phyloP scores from a whole-genome alignment of 331 rosid genomes.

The Cydonia oblonga region DNA sequence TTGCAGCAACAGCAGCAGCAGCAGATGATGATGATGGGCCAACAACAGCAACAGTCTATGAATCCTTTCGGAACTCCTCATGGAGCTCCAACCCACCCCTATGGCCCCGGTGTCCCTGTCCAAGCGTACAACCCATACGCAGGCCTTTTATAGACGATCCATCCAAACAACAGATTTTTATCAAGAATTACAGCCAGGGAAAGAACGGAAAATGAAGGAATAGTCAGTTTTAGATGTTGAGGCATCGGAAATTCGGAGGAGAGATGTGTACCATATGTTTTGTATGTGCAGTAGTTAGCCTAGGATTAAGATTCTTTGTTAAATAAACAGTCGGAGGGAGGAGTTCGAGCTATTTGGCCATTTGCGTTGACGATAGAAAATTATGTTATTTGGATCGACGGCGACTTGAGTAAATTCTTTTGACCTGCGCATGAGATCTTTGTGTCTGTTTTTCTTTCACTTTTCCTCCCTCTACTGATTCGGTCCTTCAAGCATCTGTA shows the following conservation, averaged over 20 bases:
- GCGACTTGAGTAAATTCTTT: too few relatives aligned
- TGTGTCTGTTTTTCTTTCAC: not conserved
- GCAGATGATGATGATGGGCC: conserved; percentile 63
- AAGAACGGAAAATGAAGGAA: not conserved
- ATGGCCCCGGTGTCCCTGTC: conserved; percentile 78
- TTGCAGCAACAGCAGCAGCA: conserved; percentile 42
- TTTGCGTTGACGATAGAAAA: conserved; percentile 33
- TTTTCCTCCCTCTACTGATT: not conserved
- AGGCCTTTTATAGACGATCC: conserved; percentile 52
- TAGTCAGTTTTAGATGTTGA: conserved; percentile 18
- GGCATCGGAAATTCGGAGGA: conserved; percentile 22
- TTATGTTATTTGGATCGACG: too few relatives aligned
- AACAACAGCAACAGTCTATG: conserved; percentile 42
- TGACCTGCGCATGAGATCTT: too few relatives aligned
- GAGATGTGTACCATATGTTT: conserved; percentile 72
- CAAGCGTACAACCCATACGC: conserved; percentile 80
- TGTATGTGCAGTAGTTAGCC: conserved; percentile 58
- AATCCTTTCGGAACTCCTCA: conserved; percentile 86
- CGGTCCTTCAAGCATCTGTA: conserved; percentile 12
- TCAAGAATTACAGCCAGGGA: not conserved
- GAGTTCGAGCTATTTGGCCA: conserved; percentile 45
- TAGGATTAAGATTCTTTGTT: conserved; percentile 82
- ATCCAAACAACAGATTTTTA: conserved; percentile 11
- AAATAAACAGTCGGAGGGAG: conserved; percentile 51
- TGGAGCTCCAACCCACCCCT: conserved; percentile 56